Evolutionary conservation across 129 eudicot species (phyloP), one percentile per base, ranked within the genome.

Genomic region (Lactuca saligna): DNA sequence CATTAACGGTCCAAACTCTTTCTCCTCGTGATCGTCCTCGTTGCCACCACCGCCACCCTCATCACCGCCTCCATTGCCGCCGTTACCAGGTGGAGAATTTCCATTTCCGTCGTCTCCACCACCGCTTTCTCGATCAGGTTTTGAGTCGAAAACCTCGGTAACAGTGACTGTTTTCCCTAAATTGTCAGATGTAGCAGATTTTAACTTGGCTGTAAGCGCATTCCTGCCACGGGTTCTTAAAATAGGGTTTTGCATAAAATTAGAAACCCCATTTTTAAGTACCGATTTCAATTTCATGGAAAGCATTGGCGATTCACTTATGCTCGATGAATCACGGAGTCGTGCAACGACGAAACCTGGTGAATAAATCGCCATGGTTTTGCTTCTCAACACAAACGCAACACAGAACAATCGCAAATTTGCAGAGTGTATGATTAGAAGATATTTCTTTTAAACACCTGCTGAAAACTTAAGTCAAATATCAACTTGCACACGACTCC

Each of bases 1-100:
- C 87, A 93, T 60, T 33, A 89, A 65, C 46, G 88, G 95, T 32
- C 98, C 98, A 66, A 89, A 89, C 68, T 92, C 98, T 71, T 82
- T 72, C 68, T 89, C 91, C 4, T 81, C 98, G 4, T 63, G 54
- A 69, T 85, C 91, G 38, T 59, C 87, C 69, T 70, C 91, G 14
- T 80, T 88, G 2, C 78, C 80, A 6, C 73, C 94, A 11, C 81
- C 95, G 1, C 73, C 85, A 9, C 57, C 79, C 15, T 64, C 82
- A 8, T 79, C 71, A 0, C 85, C 87, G 7, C 81, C 77, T 10
- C 82, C 77, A 3, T 75, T 84, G 35, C 79, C 87, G 7, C 77
- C 96, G 9, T 65, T 84, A 25, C 80, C 87, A 35, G 79, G 79
- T 7, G 81, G 81, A 44, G 58, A 56, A 66, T 73, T 70, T 66